phyloP scores from a whole-genome alignment of 176 grass and related monocot genomes.

The Olyra latifolia region DNA sequence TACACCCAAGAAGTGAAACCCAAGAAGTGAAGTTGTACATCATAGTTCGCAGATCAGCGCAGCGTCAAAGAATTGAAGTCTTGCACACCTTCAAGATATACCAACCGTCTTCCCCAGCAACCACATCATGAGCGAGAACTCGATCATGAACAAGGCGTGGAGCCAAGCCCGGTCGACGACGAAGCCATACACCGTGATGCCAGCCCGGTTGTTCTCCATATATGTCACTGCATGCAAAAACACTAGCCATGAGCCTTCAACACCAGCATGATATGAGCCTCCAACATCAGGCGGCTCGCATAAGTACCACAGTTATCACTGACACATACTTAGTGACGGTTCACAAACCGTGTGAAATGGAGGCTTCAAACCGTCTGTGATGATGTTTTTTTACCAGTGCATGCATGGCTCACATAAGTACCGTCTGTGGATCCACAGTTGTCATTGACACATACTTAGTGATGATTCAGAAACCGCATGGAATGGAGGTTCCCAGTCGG shows the following conservation, averaged over 20 bases:
- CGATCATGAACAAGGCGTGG: constrained; percentile 87
- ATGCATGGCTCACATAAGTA: no score
- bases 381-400: no score
- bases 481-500: no score
- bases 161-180: constrained; percentile 86
- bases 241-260: not conserved
- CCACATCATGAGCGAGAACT: constrained; percentile 90
- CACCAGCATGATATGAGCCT: not conserved
- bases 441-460: no score
- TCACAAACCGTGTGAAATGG: no score
- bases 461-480: no score
- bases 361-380: no score
- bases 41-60: not conserved
- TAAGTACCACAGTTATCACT: no score
- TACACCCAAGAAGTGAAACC: constrained; percentile 13
- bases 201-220: constrained; percentile 90
- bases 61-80: not conserved
- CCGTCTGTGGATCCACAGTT: no score
- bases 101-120: constrained; percentile 91
- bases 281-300: no score
- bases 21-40: not conserved
- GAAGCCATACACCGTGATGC: constrained; percentile 89
- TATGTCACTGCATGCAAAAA: constrained; percentile 77
- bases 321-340: no score
- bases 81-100: constrained; percentile 29